Percentiles rank a stretch among this genome's conserved stretches.
Conservation (phyloP, 139 green algal genomes). For the Limnomonas spitsbergensis region DNA sequence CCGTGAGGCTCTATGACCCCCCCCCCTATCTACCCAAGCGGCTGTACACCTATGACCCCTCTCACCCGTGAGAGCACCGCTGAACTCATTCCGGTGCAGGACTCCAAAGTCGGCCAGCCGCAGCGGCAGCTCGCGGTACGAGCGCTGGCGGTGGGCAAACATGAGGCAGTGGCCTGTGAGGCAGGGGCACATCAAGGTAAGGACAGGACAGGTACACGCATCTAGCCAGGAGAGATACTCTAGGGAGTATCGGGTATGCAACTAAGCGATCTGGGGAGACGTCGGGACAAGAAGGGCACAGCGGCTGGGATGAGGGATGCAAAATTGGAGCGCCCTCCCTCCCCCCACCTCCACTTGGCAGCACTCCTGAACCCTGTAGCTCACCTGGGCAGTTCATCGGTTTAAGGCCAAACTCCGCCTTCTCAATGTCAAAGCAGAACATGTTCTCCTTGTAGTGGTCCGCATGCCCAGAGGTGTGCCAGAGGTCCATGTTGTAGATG, state of each 20-base stretch:
- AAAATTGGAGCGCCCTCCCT: no score
- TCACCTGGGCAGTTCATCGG: conserved; percentile 97
- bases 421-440: conserved; percentile 94
- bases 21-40: no score
- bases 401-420: conserved; percentile 92
- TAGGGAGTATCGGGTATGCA: no score
- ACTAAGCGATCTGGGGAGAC: no score
- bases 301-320: no score
- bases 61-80: conserved; percentile 64
- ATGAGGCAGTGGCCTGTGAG: conserved; percentile 92
- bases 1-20: no score
- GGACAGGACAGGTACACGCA: background rate
- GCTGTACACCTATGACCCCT: no score
- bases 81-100: conserved; percentile 95
- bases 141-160: conserved; percentile 82
- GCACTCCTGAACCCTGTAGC: no score
- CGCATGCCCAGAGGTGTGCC: conserved; percentile 90
- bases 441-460: conserved; percentile 99
- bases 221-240: no score
- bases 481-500: conserved; percentile 99
- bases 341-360: no score
- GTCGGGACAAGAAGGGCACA: no score
- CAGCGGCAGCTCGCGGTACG: conserved; percentile 94
- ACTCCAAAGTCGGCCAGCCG: conserved; percentile 96
- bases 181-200: background rate